Evolutionary conservation across 768 basidiomycete genomes (phyloP).

Genomic region (Panaeolus cyanescens): DNA sequence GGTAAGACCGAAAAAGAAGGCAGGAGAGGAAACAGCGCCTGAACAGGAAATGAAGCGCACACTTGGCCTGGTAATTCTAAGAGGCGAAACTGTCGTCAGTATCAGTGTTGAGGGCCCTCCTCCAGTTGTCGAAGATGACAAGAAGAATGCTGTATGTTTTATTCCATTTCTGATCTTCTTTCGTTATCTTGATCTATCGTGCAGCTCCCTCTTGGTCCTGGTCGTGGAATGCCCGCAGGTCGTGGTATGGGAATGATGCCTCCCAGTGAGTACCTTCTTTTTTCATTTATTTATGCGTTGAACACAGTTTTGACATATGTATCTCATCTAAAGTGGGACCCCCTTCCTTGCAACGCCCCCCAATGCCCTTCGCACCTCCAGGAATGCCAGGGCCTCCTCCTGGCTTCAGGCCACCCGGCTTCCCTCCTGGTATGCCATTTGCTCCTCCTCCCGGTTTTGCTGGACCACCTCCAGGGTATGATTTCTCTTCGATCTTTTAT

Average conservation of each 20-base stretch:
- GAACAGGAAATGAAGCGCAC: slow-evolving; percentile 96
- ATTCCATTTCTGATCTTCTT: slow-evolving; percentile 3
- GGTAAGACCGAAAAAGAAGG: slow-evolving; percentile 90
- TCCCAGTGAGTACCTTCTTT: slow-evolving; percentile 54
- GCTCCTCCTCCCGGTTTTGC: slow-evolving; percentile 80
- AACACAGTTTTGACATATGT: slow-evolving; percentile 16
- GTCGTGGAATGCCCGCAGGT: slow-evolving; percentile 94
- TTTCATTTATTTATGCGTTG: not conserved
- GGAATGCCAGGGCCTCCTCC: slow-evolving; percentile 89
- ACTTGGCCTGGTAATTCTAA: slow-evolving; percentile 93
- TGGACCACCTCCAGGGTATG: slow-evolving; percentile 85
- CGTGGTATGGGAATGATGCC: slow-evolving; percentile 97
- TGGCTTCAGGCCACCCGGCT: slow-evolving; percentile 82
- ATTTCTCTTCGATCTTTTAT: not conserved
- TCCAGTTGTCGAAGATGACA: slow-evolving; percentile 87
- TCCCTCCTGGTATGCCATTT: slow-evolving; percentile 81
- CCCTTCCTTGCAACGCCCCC: slow-evolving; percentile 65
- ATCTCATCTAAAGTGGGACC: slow-evolving; percentile 49
- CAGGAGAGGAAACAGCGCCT: slow-evolving; percentile 73
- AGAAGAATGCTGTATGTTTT: slow-evolving; percentile 70
- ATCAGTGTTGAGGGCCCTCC: slow-evolving; percentile 95
- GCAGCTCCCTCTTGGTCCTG: slow-evolving; percentile 86
- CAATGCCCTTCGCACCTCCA: slow-evolving; percentile 66
- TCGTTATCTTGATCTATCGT: slow-evolving; percentile 7
- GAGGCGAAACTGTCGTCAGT: slow-evolving; percentile 96